Evolutionary conservation across 352 stramenopile genomes (phyloP), one percentile per base, ranked within the genome.

Genomic region (Globisporangium radiosum): DNA sequence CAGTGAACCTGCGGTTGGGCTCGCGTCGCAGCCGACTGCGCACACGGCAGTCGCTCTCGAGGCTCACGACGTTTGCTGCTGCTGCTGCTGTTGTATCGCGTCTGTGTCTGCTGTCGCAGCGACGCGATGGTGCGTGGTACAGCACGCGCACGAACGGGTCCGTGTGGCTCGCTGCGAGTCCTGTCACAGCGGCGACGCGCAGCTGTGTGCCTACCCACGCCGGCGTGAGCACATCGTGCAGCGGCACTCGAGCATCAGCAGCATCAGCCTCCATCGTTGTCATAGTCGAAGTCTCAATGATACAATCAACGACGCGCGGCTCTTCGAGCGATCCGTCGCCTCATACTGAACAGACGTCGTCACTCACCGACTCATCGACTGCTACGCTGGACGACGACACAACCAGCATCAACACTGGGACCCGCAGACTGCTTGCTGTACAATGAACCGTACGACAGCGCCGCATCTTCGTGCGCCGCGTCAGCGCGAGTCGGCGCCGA

Each of bases 121-220:
- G 36, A 2, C 39, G 10, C 3, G 51, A 47, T 58, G 19, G 64
- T 49, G 50, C 73, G 59, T 45, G 58, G 54, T 85, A 81, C 0
- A 84, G 15, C n/a, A 90, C 44, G 14, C 77, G 76, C 0, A 72
- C 36, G 52, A 87, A 87, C 7, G 75, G 77, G 2, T 73, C 55
- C 4, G 67, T 38, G 47, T 87, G 79, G 40, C 62, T 71, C 3
- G 68, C 69, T n/a, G 69, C 69, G 11, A 90, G 64, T 13, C 75
- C 77, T 0, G 73, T 69, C 37, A 71, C 66, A 13, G 68, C 73
- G 42, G 72, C 50, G 17, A 65, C 63, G 13, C 50, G 36, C 15
- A 82, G 53, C 59, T 78, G 69, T 13, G 62, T 75, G 5, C 71
- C 63, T 7, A 64, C 59, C 59, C 59, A 64, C 14, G 59, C 19